Conservation (phyloP, 2,329 filamentous ascomycete genomes). For the Microcyclospora pomicola region DNA sequence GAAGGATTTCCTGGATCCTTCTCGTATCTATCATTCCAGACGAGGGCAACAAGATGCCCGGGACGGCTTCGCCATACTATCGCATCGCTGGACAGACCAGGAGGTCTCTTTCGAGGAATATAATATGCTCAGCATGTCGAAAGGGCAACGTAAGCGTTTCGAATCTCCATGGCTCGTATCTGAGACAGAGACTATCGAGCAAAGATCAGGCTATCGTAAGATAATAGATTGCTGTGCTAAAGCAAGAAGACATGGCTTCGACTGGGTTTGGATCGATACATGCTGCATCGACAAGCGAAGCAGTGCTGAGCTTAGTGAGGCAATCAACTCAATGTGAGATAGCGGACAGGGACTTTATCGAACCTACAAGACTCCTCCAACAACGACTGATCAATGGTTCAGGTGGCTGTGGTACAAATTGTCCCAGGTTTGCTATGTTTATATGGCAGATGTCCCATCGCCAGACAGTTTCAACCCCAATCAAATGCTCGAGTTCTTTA, state of each 20-base stretch:
- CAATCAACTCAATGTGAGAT: constrained; percentile 15
- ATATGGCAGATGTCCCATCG: constrained; percentile 3
- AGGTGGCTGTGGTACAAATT: constrained; percentile 4
- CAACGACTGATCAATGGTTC: too few relatives aligned
- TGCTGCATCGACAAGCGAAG: constrained; percentile 13
- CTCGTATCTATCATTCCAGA: too few relatives aligned
- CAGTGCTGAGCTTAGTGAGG: constrained; percentile 9
- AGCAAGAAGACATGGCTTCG: too few relatives aligned
- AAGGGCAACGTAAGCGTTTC: too few relatives aligned
- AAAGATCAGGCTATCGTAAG: constrained; percentile 1
- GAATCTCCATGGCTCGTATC: neutral
- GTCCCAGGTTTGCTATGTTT: constrained; percentile 6
- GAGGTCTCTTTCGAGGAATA: constrained; percentile 4
- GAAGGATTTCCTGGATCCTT: neutral
- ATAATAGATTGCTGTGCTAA: constrained; percentile 1
- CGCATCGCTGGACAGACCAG: constrained; percentile 5
- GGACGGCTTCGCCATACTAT: constrained; percentile 4
- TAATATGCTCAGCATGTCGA: too few relatives aligned
- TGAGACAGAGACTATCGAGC: too few relatives aligned
- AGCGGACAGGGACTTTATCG: too few relatives aligned
- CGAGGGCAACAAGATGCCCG: too few relatives aligned
- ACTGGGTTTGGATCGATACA: constrained; percentile 13
- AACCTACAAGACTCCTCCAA: too few relatives aligned
- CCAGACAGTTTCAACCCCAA: too few relatives aligned
- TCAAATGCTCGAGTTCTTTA: too few relatives aligned